phyloP scores from a whole-genome alignment of 139 green algal genomes.

The Picochlorum costavermella region DNA sequence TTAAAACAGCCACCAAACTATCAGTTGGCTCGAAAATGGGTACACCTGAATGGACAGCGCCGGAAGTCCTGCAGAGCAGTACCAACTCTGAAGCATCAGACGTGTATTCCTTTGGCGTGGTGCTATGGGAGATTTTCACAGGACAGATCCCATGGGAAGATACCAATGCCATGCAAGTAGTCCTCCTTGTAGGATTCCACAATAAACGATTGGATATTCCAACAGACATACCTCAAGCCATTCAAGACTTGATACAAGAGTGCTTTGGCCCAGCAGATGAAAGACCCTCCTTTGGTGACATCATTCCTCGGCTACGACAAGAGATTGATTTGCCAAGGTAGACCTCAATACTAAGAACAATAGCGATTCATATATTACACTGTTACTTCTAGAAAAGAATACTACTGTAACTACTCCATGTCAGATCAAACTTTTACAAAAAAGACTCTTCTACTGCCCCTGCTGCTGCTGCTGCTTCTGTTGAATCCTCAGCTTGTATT shows the following conservation, averaged over 20 bases:
- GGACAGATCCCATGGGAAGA: constrained; percentile 74
- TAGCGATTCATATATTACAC: too few species aligned
- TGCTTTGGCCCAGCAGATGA: constrained; percentile 53
- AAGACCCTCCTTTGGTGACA: constrained; percentile 51
- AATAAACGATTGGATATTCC: constrained; percentile 63
- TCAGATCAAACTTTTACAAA: too few species aligned
- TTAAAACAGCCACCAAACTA: constrained; percentile 59
- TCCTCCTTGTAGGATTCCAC: constrained; percentile 78
- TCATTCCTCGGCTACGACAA: constrained; percentile 23
- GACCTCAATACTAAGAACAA: too few species aligned
- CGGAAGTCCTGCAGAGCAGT: constrained; percentile 49
- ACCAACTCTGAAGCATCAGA: constrained; percentile 75
- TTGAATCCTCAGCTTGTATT: constrained; percentile 50
- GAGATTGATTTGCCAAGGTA: not conserved
- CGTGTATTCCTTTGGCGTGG: constrained; percentile 76
- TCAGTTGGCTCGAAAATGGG: constrained; percentile 51
- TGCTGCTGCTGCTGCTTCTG: not conserved
- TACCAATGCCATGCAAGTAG: constrained; percentile 80
- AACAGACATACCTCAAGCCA: constrained; percentile 34
- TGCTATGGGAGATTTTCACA: constrained; percentile 88
- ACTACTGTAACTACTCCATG: not conserved
- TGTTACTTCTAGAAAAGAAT: too few species aligned
- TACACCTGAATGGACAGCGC: constrained; percentile 93
- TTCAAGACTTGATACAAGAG: constrained; percentile 47
- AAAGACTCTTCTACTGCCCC: too few species aligned